phyloP scores from a whole-genome alignment of 257 asterid species.

The Petunia secreta region DNA sequence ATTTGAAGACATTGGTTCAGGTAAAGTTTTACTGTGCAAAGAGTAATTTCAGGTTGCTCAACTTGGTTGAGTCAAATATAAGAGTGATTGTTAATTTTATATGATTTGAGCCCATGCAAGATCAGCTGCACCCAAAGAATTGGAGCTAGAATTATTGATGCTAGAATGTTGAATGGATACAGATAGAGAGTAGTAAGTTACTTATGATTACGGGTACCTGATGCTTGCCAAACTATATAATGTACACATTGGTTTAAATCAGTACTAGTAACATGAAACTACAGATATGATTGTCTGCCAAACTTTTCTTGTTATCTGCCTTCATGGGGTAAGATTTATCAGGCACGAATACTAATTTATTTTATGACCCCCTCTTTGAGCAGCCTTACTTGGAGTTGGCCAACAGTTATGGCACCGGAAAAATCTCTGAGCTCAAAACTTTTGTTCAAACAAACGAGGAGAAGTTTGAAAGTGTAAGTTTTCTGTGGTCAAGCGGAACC shows the following conservation, averaged over 20 bases:
- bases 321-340: not conserved
- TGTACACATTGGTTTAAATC: not conserved
- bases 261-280: not conserved
- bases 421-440: conserved; percentile 68
- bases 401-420: conserved; percentile 66
- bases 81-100: not conserved
- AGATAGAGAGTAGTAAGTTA: not conserved
- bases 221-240: not conserved
- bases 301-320: not conserved
- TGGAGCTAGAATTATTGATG: not conserved
- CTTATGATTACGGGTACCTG: not conserved
- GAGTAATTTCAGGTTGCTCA: not conserved
- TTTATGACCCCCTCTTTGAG: conserved; percentile 21
- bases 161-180: not conserved
- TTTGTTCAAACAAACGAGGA: conserved; percentile 65
- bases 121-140: not conserved
- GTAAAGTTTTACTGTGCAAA: conserved; percentile 39
- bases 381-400: conserved; percentile 91
- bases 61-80: not conserved
- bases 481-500: not conserved
- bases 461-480: conserved; percentile 77
- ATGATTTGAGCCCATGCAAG: not conserved
- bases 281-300: not conserved
- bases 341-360: not conserved
- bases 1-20: conserved; percentile 74